These are phyloP conservation scores for Colletotrichum orchidophilum DNA, from an alignment of 2,329 filamentous ascomycete species.

Conservation along the genomic window DNA sequence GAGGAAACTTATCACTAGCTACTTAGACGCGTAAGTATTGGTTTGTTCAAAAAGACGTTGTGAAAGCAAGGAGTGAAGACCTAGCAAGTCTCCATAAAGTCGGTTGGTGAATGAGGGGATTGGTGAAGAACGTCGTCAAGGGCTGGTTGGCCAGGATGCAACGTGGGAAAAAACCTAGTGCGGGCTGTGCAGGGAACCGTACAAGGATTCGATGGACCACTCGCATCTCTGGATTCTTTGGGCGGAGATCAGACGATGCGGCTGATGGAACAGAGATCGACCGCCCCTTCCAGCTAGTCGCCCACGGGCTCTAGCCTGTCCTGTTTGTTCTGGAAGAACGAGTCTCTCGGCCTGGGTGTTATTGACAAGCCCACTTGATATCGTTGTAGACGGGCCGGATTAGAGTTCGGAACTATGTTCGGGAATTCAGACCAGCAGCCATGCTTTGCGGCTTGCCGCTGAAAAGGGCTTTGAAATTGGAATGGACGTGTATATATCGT, in stretches of 20 bases:
- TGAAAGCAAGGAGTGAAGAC: slow-evolving; percentile 2
- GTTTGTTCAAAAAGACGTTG: background rate
- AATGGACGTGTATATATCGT: background rate
- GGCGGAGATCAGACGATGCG: slow-evolving; percentile 33
- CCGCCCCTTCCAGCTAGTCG: slow-evolving; percentile 10
- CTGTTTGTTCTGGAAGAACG: slow-evolving; percentile 14
- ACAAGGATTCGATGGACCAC: slow-evolving; percentile 29
- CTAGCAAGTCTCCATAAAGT: slow-evolving; percentile 1
- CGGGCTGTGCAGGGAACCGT: slow-evolving; percentile 20
- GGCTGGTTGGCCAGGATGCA: slow-evolving; percentile 28
- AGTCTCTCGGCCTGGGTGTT: background rate
- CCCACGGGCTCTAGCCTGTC: background rate
- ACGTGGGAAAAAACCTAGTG: slow-evolving; percentile 31
- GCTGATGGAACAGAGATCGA: slow-evolving; percentile 34
- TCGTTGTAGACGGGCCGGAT: slow-evolving; percentile 1
- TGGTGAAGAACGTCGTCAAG: slow-evolving; percentile 27
- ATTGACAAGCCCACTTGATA: background rate
- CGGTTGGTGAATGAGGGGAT: background rate
- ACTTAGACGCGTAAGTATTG: background rate
- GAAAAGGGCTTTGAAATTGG: background rate
- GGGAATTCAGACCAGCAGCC: background rate
- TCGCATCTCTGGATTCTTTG: slow-evolving; percentile 33
- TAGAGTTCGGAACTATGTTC: slow-evolving; percentile 15
- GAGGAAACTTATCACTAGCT: background rate
- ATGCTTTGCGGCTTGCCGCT: background rate